These are phyloP conservation scores for Tricholoma furcatifolium DNA, from an alignment of 768 basidiomycete genomes.

Conservation along the genomic window DNA sequence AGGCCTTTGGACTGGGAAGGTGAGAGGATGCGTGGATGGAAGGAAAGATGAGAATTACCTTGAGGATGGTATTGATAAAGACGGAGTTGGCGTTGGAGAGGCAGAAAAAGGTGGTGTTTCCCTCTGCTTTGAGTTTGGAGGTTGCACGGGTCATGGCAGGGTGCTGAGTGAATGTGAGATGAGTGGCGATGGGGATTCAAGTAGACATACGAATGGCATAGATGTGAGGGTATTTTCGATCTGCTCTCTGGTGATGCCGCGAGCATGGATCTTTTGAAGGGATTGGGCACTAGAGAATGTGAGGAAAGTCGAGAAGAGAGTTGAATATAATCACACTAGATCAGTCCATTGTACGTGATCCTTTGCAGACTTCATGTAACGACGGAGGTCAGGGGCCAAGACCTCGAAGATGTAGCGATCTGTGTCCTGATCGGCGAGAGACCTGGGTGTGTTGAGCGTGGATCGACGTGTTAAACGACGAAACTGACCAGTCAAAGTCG, in stretches of 20 bases:
- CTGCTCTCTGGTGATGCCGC: conserved; percentile 67
- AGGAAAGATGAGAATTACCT: conserved; percentile 41
- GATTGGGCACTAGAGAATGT: conserved; percentile 52
- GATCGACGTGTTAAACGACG: not conserved
- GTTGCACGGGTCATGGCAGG: conserved; percentile 96
- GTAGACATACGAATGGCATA: conserved; percentile 78
- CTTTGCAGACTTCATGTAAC: conserved; percentile 73
- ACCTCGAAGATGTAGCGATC: conserved; percentile 94
- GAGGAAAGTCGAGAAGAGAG: not conserved
- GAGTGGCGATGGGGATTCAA: not conserved
- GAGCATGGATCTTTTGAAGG: conserved; percentile 67
- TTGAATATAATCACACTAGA: conserved; percentile 67
- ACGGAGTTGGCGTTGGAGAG: conserved; percentile 93
- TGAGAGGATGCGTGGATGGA: not conserved
- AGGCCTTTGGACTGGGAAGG: conserved; percentile 70
- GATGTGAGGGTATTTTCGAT: conserved; percentile 75
- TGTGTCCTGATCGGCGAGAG: conserved; percentile 92
- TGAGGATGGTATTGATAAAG: conserved; percentile 87
- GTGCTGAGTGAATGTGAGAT: conserved; percentile 55
- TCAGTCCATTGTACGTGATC: conserved; percentile 85
- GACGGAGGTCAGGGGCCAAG: conserved; percentile 78
- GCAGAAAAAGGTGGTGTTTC: conserved; percentile 80
- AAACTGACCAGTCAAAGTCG: conserved; percentile 90
- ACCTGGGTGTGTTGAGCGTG: conserved; percentile 49
- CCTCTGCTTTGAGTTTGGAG: conserved; percentile 63